These are phyloP conservation scores for Sugiyamaella americana DNA, from an alignment of 805 yeast genomes.

Conservation along the genomic window DNA sequence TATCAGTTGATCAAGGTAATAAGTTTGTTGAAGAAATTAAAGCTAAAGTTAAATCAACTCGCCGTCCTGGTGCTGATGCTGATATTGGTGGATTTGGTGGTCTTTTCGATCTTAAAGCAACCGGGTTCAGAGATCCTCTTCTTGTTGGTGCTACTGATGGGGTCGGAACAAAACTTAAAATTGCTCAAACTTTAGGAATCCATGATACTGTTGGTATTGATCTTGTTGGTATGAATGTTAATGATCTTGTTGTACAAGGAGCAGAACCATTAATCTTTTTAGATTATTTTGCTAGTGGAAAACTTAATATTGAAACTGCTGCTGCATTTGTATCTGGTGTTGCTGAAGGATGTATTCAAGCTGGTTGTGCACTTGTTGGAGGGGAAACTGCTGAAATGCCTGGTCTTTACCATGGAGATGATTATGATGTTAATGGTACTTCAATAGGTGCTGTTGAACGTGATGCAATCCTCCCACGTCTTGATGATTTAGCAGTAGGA, in stretches of 20 bases:
- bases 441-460: conserved; percentile 94
- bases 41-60: conserved; percentile 82
- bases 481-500: conserved; percentile 63
- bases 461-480: conserved; percentile 64
- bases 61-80: conserved; percentile 94
- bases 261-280: conserved; percentile 95
- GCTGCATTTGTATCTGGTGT: conserved; percentile 90
- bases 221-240: conserved; percentile 97
- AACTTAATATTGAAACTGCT: conserved; percentile 76
- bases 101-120: conserved; percentile 78
- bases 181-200: conserved; percentile 82
- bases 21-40: conserved; percentile 84
- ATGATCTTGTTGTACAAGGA: conserved; percentile 96
- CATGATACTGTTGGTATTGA: conserved; percentile 99
- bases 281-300: conserved; percentile 95
- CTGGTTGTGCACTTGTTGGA: conserved; percentile 97
- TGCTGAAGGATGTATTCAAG: conserved; percentile 88
- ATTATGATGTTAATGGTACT: conserved; percentile 97
- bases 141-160: conserved; percentile 98
- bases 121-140: conserved; percentile 73
- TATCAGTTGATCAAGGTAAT: conserved; percentile 94
- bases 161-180: conserved; percentile 93
- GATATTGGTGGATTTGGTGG: conserved; percentile 99
- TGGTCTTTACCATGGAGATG: conserved; percentile 92
- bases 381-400: conserved; percentile 99